Percentiles rank a stretch among this genome's conserved stretches.
Conservation (phyloP, 108 stramenopile genomes). For the Skeletonema costatum region DNA sequence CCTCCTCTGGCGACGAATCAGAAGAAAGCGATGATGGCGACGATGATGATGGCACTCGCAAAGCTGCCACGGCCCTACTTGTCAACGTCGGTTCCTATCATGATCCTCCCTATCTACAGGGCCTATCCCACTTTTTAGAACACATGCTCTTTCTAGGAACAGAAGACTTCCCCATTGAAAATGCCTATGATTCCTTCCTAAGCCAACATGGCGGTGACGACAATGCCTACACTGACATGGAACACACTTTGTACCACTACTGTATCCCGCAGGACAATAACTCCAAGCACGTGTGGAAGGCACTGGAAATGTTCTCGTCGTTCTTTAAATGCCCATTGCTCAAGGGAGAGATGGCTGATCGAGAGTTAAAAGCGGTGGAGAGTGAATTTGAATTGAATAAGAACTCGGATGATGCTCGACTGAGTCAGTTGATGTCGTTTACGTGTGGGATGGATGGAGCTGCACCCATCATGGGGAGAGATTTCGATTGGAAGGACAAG, state of each 20-base stretch:
- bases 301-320: constrained; percentile 93
- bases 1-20: constrained; percentile 41
- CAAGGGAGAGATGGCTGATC: constrained; percentile 72
- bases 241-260: constrained; percentile 93
- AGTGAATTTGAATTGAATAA: constrained; percentile 91
- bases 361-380: constrained; percentile 98
- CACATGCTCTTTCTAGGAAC: constrained; percentile 97
- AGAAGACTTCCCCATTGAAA: constrained; percentile 90
- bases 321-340: constrained; percentile 94
- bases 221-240: constrained; percentile 96
- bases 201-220: constrained; percentile 89
- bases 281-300: constrained; percentile 66
- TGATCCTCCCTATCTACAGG: constrained; percentile 90
- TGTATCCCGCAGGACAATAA: constrained; percentile 80
- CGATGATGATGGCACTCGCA: constrained; percentile 57
- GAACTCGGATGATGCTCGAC: constrained; percentile 73
- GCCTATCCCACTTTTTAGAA: constrained; percentile 94
- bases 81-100: constrained; percentile 92
- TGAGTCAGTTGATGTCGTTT: constrained; percentile 72
- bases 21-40: constrained; percentile 46
- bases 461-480: constrained; percentile 46
- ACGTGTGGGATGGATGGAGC: constrained; percentile 60
- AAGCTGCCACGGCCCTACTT: constrained; percentile 91
- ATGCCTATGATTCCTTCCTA: constrained; percentile 85
- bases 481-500: background rate